phyloP scores from a whole-genome alignment of 73 alveolate genomes.

The Paramecium octaurelia region DNA sequence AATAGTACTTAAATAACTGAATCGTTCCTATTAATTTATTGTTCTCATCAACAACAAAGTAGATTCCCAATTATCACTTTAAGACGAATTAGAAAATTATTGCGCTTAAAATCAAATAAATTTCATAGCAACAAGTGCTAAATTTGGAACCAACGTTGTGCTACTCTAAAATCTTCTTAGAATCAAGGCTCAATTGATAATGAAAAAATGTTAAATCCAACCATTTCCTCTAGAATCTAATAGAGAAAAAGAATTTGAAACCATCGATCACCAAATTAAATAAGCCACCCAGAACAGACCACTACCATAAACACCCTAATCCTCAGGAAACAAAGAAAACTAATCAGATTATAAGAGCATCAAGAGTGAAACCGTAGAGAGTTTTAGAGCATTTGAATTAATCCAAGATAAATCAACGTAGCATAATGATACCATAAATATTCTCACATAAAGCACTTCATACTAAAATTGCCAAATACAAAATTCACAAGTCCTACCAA shows the following conservation, averaged over 20 bases:
- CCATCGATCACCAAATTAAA: not conserved
- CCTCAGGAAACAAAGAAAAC: not conserved
- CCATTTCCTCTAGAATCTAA: not conserved
- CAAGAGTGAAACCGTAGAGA: not conserved
- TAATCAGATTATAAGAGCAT: not conserved
- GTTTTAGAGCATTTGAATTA: not conserved
- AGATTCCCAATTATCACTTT: not conserved
- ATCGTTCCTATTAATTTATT: not conserved
- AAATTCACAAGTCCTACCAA: not conserved
- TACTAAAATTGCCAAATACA: not conserved
- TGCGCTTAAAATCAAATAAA: not conserved
- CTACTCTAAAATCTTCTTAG: not conserved
- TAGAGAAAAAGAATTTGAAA: not conserved
- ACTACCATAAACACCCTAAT: slow-evolving; percentile 2
- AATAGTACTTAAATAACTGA: not conserved
- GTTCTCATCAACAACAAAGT: not conserved
- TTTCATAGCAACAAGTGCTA: not conserved
- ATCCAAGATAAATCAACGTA: not conserved
- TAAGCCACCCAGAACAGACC: slow-evolving; percentile 1
- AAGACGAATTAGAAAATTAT: slow-evolving; percentile 4
- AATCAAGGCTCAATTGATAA: not conserved
- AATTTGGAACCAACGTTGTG: not conserved
- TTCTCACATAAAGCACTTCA: not conserved
- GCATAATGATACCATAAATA: not conserved
- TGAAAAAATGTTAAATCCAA: not conserved